Evolutionary conservation across 257 asterid species (phyloP).

Genomic region (Solanum chiquidenum): DNA sequence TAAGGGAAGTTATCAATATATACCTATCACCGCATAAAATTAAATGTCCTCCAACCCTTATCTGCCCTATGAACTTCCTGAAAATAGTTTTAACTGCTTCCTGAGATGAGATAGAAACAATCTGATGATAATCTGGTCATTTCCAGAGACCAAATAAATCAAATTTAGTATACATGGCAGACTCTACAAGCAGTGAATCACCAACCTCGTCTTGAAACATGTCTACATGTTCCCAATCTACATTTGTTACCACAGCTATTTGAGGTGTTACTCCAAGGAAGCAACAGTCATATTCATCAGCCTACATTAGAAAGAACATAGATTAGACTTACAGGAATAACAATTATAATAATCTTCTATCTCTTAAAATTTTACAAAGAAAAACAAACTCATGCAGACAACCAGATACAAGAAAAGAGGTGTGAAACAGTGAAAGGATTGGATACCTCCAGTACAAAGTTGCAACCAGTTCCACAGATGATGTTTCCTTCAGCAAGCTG

Average conservation of each 20-base stretch:
- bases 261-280: slow-evolving; percentile 25
- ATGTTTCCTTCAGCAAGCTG: slow-evolving; percentile 27
- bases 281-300: slow-evolving; percentile 38
- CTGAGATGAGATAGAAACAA: slow-evolving; percentile 5
- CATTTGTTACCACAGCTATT: slow-evolving; percentile 24
- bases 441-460: slow-evolving; percentile 31
- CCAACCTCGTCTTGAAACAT: slow-evolving; percentile 22
- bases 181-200: neutral
- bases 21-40: slow-evolving; percentile 29
- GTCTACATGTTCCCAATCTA: slow-evolving; percentile 38
- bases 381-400: neutral
- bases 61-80: slow-evolving; percentile 17
- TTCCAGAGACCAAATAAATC: neutral
- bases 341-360: neutral
- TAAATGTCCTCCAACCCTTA: slow-evolving; percentile 23
- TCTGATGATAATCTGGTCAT: neutral
- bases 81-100: slow-evolving; percentile 18
- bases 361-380: neutral
- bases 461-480: slow-evolving; percentile 18
- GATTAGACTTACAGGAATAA: neutral
- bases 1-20: neutral
- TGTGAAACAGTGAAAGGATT: neutral
- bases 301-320: slow-evolving; percentile 11
- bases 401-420: neutral
- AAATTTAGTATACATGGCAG: neutral